A percentile compares a stretch with the other conserved stretches of the same genome.
Evolutionary conservation across 345 rosid genomes (phyloP).

Genomic region (Iberis pinnata): DNA sequence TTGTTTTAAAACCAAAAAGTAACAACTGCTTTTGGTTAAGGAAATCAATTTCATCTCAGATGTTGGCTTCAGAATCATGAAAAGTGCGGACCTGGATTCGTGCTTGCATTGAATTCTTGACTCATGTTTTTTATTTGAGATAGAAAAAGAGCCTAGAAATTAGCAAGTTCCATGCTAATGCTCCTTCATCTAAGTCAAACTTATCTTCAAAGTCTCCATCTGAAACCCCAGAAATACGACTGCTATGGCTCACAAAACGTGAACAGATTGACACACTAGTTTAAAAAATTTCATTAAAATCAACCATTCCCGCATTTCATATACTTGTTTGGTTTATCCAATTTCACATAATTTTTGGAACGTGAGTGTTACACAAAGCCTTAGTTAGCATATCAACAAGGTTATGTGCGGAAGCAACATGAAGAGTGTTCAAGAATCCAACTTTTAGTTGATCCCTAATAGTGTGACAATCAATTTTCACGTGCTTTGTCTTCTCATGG

Average conservation of each 20-base stretch:
- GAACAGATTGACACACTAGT: slow-evolving; percentile 30
- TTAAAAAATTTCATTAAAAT: too few relatives aligned
- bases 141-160: slow-evolving; percentile 87
- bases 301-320: too few relatives aligned
- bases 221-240: slow-evolving; percentile 41
- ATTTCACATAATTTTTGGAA: too few relatives aligned
- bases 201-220: slow-evolving; percentile 62
- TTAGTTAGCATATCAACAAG: too few relatives aligned
- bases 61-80: slow-evolving; percentile 3
- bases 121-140: slow-evolving; percentile 41
- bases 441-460: too few relatives aligned
- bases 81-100: slow-evolving; percentile 64
- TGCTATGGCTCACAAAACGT: slow-evolving; percentile 43
- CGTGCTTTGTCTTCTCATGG: too few relatives aligned
- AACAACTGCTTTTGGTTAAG: neutral
- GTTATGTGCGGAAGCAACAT: too few relatives aligned
- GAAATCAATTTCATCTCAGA: slow-evolving; percentile 6
- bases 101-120: slow-evolving; percentile 45
- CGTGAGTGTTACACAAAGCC: too few relatives aligned
- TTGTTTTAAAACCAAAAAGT: slow-evolving; percentile 37
- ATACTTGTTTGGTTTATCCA: too few relatives aligned
- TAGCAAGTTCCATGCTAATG: slow-evolving; percentile 80
- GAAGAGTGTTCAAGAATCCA: too few relatives aligned
- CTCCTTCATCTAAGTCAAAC: slow-evolving; percentile 65
- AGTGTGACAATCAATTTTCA: too few relatives aligned